phyloP scores from a whole-genome alignment of 371 early-diverging fungal genomes.

The Mortierella sp. region DNA sequence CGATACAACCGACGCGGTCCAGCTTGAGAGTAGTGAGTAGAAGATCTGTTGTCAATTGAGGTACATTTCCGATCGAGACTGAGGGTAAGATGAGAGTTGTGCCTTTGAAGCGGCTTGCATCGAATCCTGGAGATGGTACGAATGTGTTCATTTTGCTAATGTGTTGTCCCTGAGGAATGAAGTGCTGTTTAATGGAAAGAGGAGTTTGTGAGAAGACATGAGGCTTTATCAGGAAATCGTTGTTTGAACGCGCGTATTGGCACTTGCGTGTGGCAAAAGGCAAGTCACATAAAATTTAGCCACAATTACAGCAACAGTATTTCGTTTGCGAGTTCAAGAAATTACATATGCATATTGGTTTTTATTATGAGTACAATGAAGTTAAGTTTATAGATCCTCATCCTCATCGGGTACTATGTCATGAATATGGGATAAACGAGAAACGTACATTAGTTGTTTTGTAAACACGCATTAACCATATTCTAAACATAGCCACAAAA shows the following conservation, averaged over 20 bases:
- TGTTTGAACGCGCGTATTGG: background rate
- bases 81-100: slow-evolving; percentile 72
- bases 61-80: slow-evolving; percentile 86
- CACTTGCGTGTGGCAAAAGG: background rate
- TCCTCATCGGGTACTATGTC: slow-evolving; percentile 51
- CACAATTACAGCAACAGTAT: no score
- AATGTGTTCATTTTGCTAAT: slow-evolving; percentile 58
- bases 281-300: background rate
- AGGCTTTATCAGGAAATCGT: background rate
- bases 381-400: slow-evolving; percentile 41
- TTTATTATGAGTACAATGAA: background rate
- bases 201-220: no score
- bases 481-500: background rate
- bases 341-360: background rate
- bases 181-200: background rate
- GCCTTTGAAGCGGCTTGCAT: slow-evolving; percentile 55
- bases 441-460: background rate
- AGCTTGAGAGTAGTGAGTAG: slow-evolving; percentile 75
- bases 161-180: background rate
- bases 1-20: slow-evolving; percentile 74
- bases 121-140: slow-evolving; percentile 59
- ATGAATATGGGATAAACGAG: background rate
- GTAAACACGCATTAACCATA: no score
- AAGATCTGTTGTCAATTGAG: slow-evolving; percentile 80
- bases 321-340: no score